These are phyloP conservation scores for Pseudopediastrum boryanum DNA, from an alignment of 139 green algal species.

Conservation along the genomic window DNA sequence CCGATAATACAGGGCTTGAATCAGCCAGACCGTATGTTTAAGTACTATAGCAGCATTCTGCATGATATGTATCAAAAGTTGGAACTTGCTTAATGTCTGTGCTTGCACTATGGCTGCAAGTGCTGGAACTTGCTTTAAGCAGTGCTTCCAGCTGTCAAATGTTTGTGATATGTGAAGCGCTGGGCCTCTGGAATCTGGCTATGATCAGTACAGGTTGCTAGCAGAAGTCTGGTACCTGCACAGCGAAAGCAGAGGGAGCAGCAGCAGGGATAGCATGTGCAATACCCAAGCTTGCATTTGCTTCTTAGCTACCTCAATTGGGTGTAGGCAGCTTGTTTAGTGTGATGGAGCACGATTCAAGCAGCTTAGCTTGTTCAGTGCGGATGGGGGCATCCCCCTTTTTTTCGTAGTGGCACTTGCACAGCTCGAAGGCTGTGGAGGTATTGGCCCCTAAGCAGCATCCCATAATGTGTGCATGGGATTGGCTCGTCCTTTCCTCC, in stretches of 20 bases:
- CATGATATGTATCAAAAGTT: neutral
- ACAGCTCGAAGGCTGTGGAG: neutral
- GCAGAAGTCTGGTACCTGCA: neutral
- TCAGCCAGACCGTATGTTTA: too few species aligned
- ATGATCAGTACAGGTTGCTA: neutral
- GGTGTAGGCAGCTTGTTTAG: too few species aligned
- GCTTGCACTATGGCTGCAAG: neutral
- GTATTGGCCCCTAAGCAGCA: neutral
- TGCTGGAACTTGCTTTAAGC: neutral
- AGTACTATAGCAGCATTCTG: too few species aligned
- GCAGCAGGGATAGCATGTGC: slow-evolving; percentile 1
- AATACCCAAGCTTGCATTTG: too few species aligned
- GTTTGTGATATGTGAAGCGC: neutral
- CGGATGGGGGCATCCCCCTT: slow-evolving; percentile 1
- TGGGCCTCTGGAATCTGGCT: neutral
- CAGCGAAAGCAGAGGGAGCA: neutral
- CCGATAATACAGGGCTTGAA: too few species aligned
- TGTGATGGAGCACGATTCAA: too few species aligned
- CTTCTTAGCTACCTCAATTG: too few species aligned
- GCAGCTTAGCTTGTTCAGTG: slow-evolving; percentile 6
- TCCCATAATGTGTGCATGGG: neutral
- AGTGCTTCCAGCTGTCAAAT: neutral
- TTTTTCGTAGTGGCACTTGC: neutral
- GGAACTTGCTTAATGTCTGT: neutral
- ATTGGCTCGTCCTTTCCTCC: neutral